Conservation (phyloP, 768 basidiomycete genomes). For the Wakefieldia striispora region DNA sequence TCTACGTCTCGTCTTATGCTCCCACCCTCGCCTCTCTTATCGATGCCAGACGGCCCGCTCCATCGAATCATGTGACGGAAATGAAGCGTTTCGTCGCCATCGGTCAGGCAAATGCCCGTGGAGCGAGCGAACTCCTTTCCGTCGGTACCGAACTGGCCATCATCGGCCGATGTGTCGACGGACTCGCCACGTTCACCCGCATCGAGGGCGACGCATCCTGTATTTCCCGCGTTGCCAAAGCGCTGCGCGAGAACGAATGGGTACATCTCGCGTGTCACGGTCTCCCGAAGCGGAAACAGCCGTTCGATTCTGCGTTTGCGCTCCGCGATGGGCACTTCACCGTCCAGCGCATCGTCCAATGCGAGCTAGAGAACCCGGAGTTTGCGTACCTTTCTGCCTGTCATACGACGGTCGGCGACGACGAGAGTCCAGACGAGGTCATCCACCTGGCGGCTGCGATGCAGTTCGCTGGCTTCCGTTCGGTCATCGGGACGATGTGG, state of each 20-base stretch:
- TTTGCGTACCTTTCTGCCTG: constrained; percentile 26
- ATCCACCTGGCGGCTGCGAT: constrained; percentile 6
- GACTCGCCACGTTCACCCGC: not conserved
- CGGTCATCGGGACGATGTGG: constrained; percentile 14
- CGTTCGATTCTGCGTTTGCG: constrained; percentile 19
- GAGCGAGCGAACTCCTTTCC: not conserved
- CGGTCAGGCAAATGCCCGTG: not conserved
- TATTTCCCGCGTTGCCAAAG: not conserved
- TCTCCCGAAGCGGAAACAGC: constrained; percentile 1
- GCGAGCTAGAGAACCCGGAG: constrained; percentile 3
- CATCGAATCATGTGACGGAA: not conserved
- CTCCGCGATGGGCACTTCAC: constrained; percentile 8
- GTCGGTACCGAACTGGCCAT: not conserved
- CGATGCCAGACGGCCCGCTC: not conserved
- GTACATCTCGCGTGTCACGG: constrained; percentile 30
- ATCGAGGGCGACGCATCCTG: not conserved
- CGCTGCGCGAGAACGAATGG: constrained; percentile 8
- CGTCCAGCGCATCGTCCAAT: constrained; percentile 6
- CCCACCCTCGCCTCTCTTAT: constrained; percentile 11
- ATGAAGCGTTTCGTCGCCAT: constrained; percentile 1
- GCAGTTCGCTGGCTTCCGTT: constrained; percentile 8
- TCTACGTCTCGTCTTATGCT: constrained; percentile 18
- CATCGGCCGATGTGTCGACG: not conserved
- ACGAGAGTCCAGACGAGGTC: constrained; percentile 9
- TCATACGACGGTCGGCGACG: constrained; percentile 21